These are phyloP conservation scores for Aspergillus arachidicola DNA, from an alignment of 2,329 filamentous ascomycete genomes.

Conservation along the genomic window DNA sequence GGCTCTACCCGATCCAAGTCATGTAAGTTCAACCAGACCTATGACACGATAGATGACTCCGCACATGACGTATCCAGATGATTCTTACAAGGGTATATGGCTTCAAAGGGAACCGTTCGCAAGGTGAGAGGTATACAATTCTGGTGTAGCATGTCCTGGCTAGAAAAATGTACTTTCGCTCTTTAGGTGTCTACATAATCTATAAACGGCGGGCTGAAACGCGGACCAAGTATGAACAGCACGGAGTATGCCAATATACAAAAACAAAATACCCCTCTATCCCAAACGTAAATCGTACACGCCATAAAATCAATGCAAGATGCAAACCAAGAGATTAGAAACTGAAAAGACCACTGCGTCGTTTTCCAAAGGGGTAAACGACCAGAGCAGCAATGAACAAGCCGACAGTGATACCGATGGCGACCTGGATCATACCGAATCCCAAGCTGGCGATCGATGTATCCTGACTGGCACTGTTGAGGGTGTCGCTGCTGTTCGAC, in stretches of 20 bases:
- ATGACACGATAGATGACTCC: too few species aligned
- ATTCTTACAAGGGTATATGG: too few species aligned
- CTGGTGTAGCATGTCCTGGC: background rate
- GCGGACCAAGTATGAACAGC: background rate
- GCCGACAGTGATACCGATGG: conserved; percentile 45
- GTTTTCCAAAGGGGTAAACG: conserved; percentile 43
- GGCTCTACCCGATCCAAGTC: too few species aligned
- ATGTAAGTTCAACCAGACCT: too few species aligned
- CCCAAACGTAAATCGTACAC: background rate
- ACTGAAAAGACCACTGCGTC: conserved; percentile 44
- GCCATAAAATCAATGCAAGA: background rate
- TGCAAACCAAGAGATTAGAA: conserved; percentile 21
- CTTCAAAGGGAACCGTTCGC: too few species aligned
- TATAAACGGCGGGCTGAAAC: background rate
- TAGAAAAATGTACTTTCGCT: background rate
- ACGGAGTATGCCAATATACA: background rate
- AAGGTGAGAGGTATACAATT: too few species aligned
- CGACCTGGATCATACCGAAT: conserved; percentile 45
- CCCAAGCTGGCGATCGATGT: conserved; percentile 35
- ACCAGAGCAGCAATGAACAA: conserved; percentile 43
- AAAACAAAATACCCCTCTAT: background rate
- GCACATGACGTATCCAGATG: too few species aligned
- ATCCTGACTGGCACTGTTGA: conserved; percentile 16
- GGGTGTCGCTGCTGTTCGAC: conserved; percentile 6
- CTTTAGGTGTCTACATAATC: background rate